These are phyloP conservation scores for Lanzia echinophila DNA, from an alignment of 2,329 filamentous ascomycete genomes.

Conservation along the genomic window DNA sequence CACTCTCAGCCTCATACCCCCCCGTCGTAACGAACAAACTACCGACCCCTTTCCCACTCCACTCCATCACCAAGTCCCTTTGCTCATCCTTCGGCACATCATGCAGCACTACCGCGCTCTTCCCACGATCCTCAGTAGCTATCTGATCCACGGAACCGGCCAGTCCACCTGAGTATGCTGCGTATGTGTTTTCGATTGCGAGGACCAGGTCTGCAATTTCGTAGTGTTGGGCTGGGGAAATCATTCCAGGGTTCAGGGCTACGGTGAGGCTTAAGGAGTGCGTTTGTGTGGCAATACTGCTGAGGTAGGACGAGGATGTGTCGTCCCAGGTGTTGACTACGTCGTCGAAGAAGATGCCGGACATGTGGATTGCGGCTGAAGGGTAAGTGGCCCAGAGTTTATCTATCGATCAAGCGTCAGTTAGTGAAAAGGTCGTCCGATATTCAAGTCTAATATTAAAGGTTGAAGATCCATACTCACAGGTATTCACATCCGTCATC, in stretches of 20 bases:
- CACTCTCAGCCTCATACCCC: background rate
- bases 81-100: background rate
- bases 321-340: background rate
- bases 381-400: background rate
- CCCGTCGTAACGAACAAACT: background rate
- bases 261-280: background rate
- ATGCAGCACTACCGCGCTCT: background rate
- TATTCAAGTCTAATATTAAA: background rate
- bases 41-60: background rate
- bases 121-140: too few relatives aligned
- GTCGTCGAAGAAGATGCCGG: conserved; percentile 2
- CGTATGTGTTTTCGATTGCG: background rate
- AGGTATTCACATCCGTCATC: background rate
- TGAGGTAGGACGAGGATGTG: background rate
- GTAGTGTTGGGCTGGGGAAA: background rate
- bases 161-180: too few relatives aligned
- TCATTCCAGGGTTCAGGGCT: background rate
- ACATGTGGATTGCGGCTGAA: background rate
- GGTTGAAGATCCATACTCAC: background rate
- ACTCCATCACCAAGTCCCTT: background rate
- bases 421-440: background rate
- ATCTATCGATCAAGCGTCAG: background rate
- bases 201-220: background rate
- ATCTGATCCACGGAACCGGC: too few relatives aligned
- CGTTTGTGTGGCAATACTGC: background rate